Conservation (phyloP, 2,329 filamentous ascomycete genomes). For the Calonectria crousiana region DNA sequence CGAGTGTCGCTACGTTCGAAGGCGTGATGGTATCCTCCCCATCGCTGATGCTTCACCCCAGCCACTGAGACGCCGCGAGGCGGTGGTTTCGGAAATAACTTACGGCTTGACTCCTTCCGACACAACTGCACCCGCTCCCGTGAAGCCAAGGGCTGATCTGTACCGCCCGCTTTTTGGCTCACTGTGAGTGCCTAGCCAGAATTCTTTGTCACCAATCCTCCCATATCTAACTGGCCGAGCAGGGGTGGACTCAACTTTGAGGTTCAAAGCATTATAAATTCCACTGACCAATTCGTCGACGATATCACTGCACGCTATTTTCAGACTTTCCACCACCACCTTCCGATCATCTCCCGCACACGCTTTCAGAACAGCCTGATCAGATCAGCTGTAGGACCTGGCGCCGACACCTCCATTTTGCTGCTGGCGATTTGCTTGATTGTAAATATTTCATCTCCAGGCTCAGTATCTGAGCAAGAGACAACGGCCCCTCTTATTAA, state of each 20-base stretch:
- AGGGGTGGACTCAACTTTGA: not conserved
- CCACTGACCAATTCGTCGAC: not conserved
- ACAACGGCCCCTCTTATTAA: not conserved
- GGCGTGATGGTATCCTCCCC: not conserved
- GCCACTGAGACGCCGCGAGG: not conserved
- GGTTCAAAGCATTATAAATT: not conserved
- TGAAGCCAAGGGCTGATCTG: not conserved
- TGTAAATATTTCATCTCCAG: not conserved
- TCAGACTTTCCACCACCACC: not conserved
- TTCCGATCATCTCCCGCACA: not conserved
- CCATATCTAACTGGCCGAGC: not conserved
- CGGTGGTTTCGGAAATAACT: not conserved
- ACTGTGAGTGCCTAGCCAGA: not conserved
- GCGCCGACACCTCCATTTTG: not conserved
- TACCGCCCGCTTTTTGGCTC: not conserved
- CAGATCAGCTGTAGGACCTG: not conserved
- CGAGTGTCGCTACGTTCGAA: not conserved
- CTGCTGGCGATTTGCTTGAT: not conserved
- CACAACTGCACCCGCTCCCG: not conserved
- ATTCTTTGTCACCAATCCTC: not conserved
- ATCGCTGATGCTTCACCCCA: not conserved
- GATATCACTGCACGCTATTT: not conserved
- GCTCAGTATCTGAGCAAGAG: not conserved
- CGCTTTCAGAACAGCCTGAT: not conserved
- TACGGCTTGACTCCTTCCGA: not conserved